These are phyloP conservation scores for Erythrophleum fordii DNA, from an alignment of 306 rosid species.

Conservation along the genomic window DNA sequence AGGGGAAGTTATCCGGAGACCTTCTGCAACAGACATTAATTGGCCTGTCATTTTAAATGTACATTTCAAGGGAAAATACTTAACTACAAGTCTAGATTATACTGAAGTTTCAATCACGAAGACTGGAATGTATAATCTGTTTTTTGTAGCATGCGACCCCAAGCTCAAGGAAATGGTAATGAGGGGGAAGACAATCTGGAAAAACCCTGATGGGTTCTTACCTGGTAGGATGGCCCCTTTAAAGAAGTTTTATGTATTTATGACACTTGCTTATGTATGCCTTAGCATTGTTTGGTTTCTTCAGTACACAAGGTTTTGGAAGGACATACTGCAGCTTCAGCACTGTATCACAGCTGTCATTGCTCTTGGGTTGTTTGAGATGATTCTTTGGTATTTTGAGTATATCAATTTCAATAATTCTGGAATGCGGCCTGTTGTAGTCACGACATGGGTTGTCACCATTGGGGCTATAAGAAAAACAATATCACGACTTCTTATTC, in stretches of 20 bases:
- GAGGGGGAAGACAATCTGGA: slow-evolving; percentile 94
- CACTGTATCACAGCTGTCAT: slow-evolving; percentile 85
- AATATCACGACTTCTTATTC: slow-evolving; percentile 79
- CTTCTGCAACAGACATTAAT: slow-evolving; percentile 69
- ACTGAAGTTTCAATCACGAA: slow-evolving; percentile 58
- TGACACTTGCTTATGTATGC: slow-evolving; percentile 69
- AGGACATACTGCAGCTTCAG: slow-evolving; percentile 91
- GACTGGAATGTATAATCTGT: slow-evolving; percentile 95
- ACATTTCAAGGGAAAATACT: slow-evolving; percentile 51
- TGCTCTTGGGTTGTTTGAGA: slow-evolving; percentile 90
- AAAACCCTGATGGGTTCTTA: slow-evolving; percentile 86
- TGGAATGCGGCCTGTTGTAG: slow-evolving; percentile 74
- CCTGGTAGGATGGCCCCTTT: slow-evolving; percentile 97
- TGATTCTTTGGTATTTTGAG: slow-evolving; percentile 92
- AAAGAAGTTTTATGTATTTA: slow-evolving; percentile 75
- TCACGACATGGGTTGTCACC: slow-evolving; percentile 93
- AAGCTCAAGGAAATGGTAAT: slow-evolving; percentile 76
- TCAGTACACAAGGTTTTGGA: slow-evolving; percentile 92
- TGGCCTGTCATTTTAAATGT: slow-evolving; percentile 82
- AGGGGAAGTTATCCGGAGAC: slow-evolving; percentile 89
- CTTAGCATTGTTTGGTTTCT: slow-evolving; percentile 78
- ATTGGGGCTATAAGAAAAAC: slow-evolving; percentile 84
- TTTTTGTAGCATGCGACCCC: slow-evolving; percentile 90
- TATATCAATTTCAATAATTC: slow-evolving; percentile 78
- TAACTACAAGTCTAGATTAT: slow-evolving; percentile 46